Base-by-base conservation (phyloP, 352 stramenopile species). In the Phytopythium ostracodes region DNA sequence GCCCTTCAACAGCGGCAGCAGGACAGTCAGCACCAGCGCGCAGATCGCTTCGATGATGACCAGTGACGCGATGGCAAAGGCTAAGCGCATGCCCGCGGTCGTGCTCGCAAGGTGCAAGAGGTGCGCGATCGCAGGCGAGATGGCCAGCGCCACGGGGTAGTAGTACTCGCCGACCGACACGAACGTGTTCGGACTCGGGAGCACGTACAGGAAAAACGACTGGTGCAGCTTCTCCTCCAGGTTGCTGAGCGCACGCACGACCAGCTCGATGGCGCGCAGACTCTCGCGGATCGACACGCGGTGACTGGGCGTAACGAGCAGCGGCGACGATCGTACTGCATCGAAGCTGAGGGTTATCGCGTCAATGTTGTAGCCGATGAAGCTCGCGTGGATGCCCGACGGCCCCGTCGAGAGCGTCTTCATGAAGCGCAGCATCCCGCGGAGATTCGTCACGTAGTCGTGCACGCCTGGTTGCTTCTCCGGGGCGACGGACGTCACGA, bases 111-210 rank as follows among this genome's bases (percentile, higher is more conserved):
- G 62, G n/a, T 73, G 64, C 10, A 86, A 50, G 43, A 92, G 51
- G 47, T 91, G 77, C 5, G 76, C 77, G 35, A 95, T 79, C 4
- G 87, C 77, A 2, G 87, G 87, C 7, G 77, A 82, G 6, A 94
- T 70, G 0, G 76, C 73, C 4, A 96, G 67, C n/a, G 82, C 74
- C 33, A 96, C 74, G 1, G 73, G 67, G 62, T 94, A 94, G 61
- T 88, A 88, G 64, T 96, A 96, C 65, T 96, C 88, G 14, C 87
- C 88, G 46, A 96, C 82, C 0, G 87, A 96, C 14, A 96, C 81
- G 62, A 96, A 96, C 2, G 85, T 78, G 12, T 63, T 67, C 22
- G 81, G 76, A 55, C 71, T 91, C 8, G 84, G 84, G 3, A 96
- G 72, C 33, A 96, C 72, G 53, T 96, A 96, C 11, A 96, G 66